Evolutionary conservation across 176 grass and related monocot genomes (phyloP), one percentile per base, ranked within the genome.

Genomic region (Eleusine indica): DNA sequence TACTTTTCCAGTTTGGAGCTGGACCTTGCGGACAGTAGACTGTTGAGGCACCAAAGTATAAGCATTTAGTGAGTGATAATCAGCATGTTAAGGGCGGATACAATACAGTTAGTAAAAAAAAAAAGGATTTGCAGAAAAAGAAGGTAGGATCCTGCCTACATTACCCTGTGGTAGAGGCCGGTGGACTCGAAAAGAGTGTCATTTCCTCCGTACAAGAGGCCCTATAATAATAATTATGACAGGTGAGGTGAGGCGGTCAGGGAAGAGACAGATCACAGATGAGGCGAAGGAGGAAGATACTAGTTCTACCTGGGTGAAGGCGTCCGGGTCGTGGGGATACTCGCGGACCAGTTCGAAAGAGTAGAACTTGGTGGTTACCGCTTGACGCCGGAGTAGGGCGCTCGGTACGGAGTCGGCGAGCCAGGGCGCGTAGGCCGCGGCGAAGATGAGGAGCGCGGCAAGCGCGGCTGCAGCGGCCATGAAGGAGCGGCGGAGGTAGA

Each of bases 181-280:
- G 95, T 98, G 6, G 95, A 98, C 85, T 98, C 95, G 61, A 88
- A 90, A 48, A 95, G 77, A 40, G 87, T 91, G 71, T 93, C 92
- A 90, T 98, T 95, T 66, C 87, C 92, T 68, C 78, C 95, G 82
- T 97, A 97, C 60, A 93, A 65, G 66, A 97, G 86, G 32, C 95
- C 92, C 95, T 97, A 35, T 35, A 35, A 35, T 35, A 2, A 35
- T 35, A 35, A 35, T 35, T 35, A 35, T 35, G 40, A 2, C 4
- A 56, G 52, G 52, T 56, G 3, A 19, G 52, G 52, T 19, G 4
- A 3, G 15, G 52, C 1, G 1, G 0, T 12, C 3, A 12, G 51
- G 51, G 12, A 1, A 16, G 14, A 16, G 9, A 35, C 21, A 32
- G 46, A 12, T 39, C 39, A 41, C 7, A 63, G 7, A 15, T 21